Percentiles rank a stretch among this genome's conserved stretches.
Conservation (phyloP, 1,284 basidiomycete species). For the Veloporphyrellus conicus region DNA sequence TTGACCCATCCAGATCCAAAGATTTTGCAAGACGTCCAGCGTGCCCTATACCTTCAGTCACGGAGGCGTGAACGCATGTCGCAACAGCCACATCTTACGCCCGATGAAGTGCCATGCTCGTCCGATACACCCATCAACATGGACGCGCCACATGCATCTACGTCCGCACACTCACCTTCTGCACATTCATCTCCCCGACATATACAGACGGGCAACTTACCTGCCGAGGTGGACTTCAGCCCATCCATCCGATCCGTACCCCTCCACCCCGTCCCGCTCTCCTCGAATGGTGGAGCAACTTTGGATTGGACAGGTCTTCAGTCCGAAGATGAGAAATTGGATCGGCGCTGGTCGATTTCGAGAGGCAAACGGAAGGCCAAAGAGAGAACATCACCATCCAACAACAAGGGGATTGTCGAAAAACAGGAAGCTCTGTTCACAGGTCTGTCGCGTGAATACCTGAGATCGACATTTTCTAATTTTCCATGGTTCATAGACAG, state of each 20-base stretch:
- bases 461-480: slow-evolving; percentile 4
- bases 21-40: slow-evolving; percentile 71
- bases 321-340: slow-evolving; percentile 51
- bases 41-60: slow-evolving; percentile 64
- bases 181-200: slow-evolving; percentile 35
- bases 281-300: slow-evolving; percentile 60
- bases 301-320: slow-evolving; percentile 60
- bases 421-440: slow-evolving; percentile 48
- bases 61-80: slow-evolving; percentile 59
- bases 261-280: slow-evolving; percentile 57
- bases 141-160: slow-evolving; percentile 34
- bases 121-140: slow-evolving; percentile 20
- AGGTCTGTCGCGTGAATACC: slow-evolving; percentile 34
- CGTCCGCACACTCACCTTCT: slow-evolving; percentile 24
- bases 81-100: slow-evolving; percentile 34
- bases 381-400: slow-evolving; percentile 45
- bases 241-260: slow-evolving; percentile 51
- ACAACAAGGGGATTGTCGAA: slow-evolving; percentile 41
- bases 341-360: slow-evolving; percentile 59
- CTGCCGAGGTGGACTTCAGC: slow-evolving; percentile 64
- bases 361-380: slow-evolving; percentile 57
- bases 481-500: slow-evolving; percentile 44
- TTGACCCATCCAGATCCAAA: slow-evolving; percentile 50
- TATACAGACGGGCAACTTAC: slow-evolving; percentile 24
- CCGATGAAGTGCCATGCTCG: slow-evolving; percentile 24